phyloP scores from a whole-genome alignment of 176 grass and related monocot species.

The Saccharum spontaneum region DNA sequence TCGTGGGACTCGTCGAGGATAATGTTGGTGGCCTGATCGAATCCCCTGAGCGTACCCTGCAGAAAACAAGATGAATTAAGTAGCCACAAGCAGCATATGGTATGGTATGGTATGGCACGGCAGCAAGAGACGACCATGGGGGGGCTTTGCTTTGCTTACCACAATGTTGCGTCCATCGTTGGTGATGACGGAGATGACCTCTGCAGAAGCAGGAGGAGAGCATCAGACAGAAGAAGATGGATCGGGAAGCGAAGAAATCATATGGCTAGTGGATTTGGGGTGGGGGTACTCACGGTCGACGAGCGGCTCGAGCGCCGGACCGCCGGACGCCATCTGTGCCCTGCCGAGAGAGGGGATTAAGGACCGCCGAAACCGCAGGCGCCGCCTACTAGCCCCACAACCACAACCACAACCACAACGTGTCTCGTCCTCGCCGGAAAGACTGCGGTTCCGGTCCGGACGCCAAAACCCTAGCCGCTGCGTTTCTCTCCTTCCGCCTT shows the following conservation, averaged over 20 bases:
- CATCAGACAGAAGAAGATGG: not conserved
- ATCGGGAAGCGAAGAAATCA: not conserved
- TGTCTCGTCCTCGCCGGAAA: not conserved
- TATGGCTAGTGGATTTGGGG: not conserved
- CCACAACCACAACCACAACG: too few relatives aligned
- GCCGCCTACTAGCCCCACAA: not conserved
- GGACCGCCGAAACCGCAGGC: not conserved
- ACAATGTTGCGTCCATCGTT: slow-evolving; percentile 97
- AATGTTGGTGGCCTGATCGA: slow-evolving; percentile 96
- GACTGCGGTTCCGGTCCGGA: too few relatives aligned
- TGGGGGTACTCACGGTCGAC: slow-evolving; percentile 55
- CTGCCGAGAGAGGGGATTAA: not conserved
- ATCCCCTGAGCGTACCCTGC: slow-evolving; percentile 88
- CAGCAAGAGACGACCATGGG: not conserved
- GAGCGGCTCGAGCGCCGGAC: slow-evolving; percentile 59
- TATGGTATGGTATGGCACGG: too few relatives aligned
- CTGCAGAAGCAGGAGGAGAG: slow-evolving; percentile 32
- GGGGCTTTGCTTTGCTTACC: slow-evolving; percentile 48
- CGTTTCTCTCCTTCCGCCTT: not conserved
- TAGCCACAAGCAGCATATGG: not conserved
- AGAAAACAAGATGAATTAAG: not conserved
- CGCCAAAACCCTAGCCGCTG: slow-evolving; percentile 20
- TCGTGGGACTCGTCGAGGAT: slow-evolving; percentile 98
- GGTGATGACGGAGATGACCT: slow-evolving; percentile 91
- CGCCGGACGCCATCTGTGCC: slow-evolving; percentile 38